These are phyloP conservation scores for Lachnellula cervina DNA, from an alignment of 2,329 filamentous ascomycete species.

Conservation along the genomic window DNA sequence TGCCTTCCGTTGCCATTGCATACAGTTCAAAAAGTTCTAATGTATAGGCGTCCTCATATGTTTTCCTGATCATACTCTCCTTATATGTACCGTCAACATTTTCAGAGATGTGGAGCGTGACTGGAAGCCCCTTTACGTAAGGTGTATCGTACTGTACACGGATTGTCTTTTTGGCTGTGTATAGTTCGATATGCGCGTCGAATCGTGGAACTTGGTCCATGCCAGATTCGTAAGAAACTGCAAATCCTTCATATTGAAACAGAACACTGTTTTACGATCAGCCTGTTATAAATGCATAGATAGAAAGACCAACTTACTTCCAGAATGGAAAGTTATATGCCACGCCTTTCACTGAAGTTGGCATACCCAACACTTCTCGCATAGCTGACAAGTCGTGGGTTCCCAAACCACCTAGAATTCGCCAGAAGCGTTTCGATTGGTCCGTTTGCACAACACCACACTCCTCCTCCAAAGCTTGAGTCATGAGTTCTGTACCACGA, in stretches of 20 bases:
- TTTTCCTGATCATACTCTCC: constrained; percentile 25
- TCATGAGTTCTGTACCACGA: constrained; percentile 1
- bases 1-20: constrained; percentile 25
- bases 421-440: constrained; percentile 28
- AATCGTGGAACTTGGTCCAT: constrained; percentile 48
- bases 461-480: constrained; percentile 13
- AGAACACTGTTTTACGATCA: not conserved
- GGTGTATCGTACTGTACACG: constrained; percentile 52
- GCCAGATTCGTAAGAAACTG: constrained; percentile 53
- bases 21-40: constrained; percentile 35
- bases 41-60: constrained; percentile 42
- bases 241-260: constrained; percentile 33
- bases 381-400: constrained; percentile 51
- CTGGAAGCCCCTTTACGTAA: constrained; percentile 50
- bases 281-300: not conserved
- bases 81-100: constrained; percentile 39
- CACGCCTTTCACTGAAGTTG: constrained; percentile 41
- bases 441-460: not conserved
- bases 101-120: constrained; percentile 39
- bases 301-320: not conserved
- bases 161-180: constrained; percentile 49
- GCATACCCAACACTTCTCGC: constrained; percentile 47
- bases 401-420: constrained; percentile 44
- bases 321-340: constrained; percentile 39
- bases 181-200: constrained; percentile 49